These are phyloP conservation scores for Paramecium sexaurelia DNA, from an alignment of 73 alveolate genomes.

Conservation along the genomic window DNA sequence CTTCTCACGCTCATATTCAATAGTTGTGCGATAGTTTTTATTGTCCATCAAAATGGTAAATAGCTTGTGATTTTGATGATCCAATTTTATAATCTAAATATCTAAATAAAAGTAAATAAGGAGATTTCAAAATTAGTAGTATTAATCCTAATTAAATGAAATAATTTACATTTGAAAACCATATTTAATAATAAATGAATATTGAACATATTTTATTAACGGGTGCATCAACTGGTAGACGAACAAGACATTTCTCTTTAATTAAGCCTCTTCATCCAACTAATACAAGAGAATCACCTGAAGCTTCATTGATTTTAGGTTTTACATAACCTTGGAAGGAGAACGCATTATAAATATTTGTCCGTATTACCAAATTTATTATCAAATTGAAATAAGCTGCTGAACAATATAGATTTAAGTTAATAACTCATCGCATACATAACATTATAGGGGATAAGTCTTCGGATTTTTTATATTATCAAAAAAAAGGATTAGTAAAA, in stretches of 20 bases:
- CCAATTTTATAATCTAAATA: too few species aligned
- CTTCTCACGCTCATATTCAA: too few species aligned
- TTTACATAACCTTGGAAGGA: slow-evolving; percentile 12
- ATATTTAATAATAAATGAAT: slow-evolving; percentile 8
- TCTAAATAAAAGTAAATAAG: too few species aligned
- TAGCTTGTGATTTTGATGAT: too few species aligned
- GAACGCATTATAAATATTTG: not conserved
- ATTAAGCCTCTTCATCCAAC: not conserved
- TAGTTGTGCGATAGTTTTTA: too few species aligned
- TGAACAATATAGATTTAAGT: slow-evolving; percentile 27
- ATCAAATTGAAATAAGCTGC: slow-evolving; percentile 42
- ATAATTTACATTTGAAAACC: not conserved
- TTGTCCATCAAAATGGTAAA: too few species aligned
- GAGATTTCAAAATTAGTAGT: too few species aligned
- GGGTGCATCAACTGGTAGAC: slow-evolving; percentile 25
- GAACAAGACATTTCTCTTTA: not conserved
- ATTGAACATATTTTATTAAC: slow-evolving; percentile 16
- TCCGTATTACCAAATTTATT: not conserved
- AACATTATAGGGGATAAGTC: slow-evolving; percentile 25
- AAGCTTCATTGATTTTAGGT: not conserved
- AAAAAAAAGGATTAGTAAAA: slow-evolving; percentile 17
- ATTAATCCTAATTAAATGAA: not conserved
- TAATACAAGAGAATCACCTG: slow-evolving; percentile 3
- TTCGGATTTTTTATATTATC: not conserved
- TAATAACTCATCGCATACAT: slow-evolving; percentile 28